These are phyloP conservation scores for Paspalum vaginatum DNA, from an alignment of 176 grass and related monocot species.

Conservation along the genomic window DNA sequence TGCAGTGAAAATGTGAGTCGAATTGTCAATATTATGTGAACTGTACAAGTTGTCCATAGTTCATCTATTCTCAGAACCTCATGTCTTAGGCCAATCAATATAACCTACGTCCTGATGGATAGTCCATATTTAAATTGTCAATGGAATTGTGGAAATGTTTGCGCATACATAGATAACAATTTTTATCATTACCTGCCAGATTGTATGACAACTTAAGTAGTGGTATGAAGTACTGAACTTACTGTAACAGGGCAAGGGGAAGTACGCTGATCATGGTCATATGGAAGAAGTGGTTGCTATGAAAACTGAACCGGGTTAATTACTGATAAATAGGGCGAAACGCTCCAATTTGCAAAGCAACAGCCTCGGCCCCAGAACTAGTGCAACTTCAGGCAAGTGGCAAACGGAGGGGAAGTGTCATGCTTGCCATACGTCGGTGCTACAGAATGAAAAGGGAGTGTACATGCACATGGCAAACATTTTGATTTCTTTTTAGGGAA, in stretches of 20 bases:
- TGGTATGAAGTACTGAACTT: neutral
- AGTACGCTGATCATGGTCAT: neutral
- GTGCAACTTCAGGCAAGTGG: conserved; percentile 18
- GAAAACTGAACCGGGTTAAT: neutral
- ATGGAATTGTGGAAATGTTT: neutral
- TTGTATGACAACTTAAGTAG: conserved; percentile 8
- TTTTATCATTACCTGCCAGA: neutral
- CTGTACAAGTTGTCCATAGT: conserved; percentile 1
- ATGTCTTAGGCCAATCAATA: neutral
- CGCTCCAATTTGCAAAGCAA: neutral
- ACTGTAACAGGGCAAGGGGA: neutral
- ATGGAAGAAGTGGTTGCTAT: conserved; percentile 2
- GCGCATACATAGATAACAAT: neutral
- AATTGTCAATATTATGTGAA: conserved; percentile 13
- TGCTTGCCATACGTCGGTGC: neutral
- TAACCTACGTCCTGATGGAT: neutral
- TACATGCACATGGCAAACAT: conserved; percentile 22
- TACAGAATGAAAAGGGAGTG: conserved; percentile 21
- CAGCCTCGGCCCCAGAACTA: neutral
- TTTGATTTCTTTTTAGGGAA: conserved; percentile 33
- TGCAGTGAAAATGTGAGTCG: conserved; percentile 16
- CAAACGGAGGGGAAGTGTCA: conserved; percentile 18
- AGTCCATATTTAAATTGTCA: neutral
- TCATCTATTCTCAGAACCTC: conserved; percentile 2
- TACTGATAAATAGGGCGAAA: neutral